These are phyloP conservation scores for Hypoxylon crocopeplum DNA, from an alignment of 495 filamentous ascomycete genomes.

Conservation along the genomic window DNA sequence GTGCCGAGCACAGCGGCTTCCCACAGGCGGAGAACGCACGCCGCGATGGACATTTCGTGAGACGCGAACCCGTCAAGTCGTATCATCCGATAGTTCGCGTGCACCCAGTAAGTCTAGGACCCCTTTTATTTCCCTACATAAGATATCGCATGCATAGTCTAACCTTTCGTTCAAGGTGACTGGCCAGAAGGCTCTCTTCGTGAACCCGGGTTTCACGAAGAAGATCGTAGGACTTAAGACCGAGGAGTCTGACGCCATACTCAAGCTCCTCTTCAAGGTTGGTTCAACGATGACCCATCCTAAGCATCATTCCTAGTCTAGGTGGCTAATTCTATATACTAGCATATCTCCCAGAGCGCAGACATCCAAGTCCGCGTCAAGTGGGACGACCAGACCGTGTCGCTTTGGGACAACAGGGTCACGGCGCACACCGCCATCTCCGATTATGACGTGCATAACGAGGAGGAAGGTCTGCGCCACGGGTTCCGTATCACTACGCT, in stretches of 20 bases:
- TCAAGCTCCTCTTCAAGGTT: conserved; percentile 70
- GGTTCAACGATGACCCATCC: conserved; percentile 39
- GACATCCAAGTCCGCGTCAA: conserved; percentile 75
- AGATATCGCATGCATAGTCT: neutral
- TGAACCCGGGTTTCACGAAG: conserved; percentile 83
- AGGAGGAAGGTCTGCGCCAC: conserved; percentile 54
- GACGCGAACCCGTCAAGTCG: conserved; percentile 69
- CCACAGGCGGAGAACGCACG: conserved; percentile 72
- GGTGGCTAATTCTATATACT: neutral
- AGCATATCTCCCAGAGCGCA: conserved; percentile 55
- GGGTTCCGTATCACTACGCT: conserved; percentile 57
- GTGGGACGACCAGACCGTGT: conserved; percentile 74
- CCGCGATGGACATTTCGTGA: conserved; percentile 66
- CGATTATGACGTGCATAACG: conserved; percentile 56
- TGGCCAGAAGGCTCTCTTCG: conserved; percentile 79
- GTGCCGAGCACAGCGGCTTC: conserved; percentile 73
- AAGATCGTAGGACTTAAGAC: conserved; percentile 76
- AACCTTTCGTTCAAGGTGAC: conserved; percentile 56
- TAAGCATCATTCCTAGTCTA: neutral
- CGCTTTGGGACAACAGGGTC: conserved; percentile 79
- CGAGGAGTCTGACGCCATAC: conserved; percentile 70
- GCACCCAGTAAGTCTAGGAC: conserved; percentile 60
- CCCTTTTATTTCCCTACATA: too few relatives aligned
- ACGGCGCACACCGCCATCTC: conserved; percentile 62
- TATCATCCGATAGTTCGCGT: conserved; percentile 76